phyloP scores from a whole-genome alignment of 768 basidiomycete genomes.

The Mrakia gelida region DNA sequence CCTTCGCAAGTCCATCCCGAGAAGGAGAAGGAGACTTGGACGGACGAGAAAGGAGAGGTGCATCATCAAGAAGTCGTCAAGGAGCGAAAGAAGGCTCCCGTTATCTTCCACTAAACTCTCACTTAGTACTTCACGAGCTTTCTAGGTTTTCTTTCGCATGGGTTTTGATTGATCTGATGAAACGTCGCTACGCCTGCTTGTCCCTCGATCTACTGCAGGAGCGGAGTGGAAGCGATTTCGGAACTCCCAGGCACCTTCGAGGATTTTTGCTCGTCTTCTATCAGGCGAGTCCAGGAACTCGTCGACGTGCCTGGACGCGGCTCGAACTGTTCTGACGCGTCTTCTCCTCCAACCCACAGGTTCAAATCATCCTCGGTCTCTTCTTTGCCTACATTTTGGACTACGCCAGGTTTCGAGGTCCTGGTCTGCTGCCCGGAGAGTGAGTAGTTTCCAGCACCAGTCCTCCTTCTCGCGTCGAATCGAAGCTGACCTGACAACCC shows the following conservation, averaged over 20 bases:
- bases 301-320: no score
- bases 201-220: no score
- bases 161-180: no score
- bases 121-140: background rate
- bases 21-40: background rate
- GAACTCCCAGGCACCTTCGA: no score
- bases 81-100: slow-evolving; percentile 16
- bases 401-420: slow-evolving; percentile 58
- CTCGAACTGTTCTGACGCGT: background rate
- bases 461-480: background rate
- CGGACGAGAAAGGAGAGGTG: slow-evolving; percentile 31
- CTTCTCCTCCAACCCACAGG: background rate
- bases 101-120: slow-evolving; percentile 14
- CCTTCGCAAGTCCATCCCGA: slow-evolving; percentile 44
- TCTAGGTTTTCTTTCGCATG: background rate
- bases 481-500: background rate
- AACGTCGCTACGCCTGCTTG: no score
- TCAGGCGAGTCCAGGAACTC: slow-evolving; percentile 49
- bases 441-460: background rate
- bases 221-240: no score
- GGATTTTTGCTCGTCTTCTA: slow-evolving; percentile 73
- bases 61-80: background rate
- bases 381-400: slow-evolving; percentile 66
- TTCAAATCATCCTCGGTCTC: slow-evolving; percentile 48
- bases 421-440: slow-evolving; percentile 64